Conservation (phyloP, 2,329 filamentous ascomycete genomes). For the Leptoxyphium fumago region DNA sequence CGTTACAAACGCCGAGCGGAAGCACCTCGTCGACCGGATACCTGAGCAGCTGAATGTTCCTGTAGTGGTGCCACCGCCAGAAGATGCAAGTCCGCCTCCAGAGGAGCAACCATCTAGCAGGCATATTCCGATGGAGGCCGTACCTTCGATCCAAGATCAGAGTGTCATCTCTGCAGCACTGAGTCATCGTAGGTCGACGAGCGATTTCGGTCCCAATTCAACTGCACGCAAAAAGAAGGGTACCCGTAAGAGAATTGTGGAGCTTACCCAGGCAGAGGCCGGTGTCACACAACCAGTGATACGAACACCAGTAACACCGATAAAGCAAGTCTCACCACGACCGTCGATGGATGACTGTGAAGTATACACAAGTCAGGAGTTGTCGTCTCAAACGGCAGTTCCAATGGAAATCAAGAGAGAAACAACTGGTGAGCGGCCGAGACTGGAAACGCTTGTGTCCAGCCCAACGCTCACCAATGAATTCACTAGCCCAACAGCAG, state of each 20-base stretch:
- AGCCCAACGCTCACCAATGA: slow-evolving; percentile 1
- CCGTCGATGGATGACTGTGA: slow-evolving; percentile 7
- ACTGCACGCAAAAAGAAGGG: slow-evolving; percentile 41
- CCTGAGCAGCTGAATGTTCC: slow-evolving; percentile 63
- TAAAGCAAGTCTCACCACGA: slow-evolving; percentile 12
- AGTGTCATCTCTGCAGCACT: slow-evolving; percentile 1
- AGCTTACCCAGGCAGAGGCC: slow-evolving; percentile 36
- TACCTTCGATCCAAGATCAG: slow-evolving; percentile 7
- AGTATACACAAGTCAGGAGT: slow-evolving; percentile 1
- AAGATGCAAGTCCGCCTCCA: slow-evolving; percentile 31
- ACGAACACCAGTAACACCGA: slow-evolving; percentile 2
- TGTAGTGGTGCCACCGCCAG: slow-evolving; percentile 54
- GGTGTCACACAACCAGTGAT: slow-evolving; percentile 11
- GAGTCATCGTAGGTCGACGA: slow-evolving; percentile 14
- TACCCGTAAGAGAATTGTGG: slow-evolving; percentile 43
- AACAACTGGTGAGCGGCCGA: slow-evolving; percentile 2
- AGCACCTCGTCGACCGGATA: slow-evolving; percentile 67
- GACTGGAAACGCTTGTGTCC: slow-evolving; percentile 3
- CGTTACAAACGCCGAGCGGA: slow-evolving; percentile 73
- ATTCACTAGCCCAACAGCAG: background rate
- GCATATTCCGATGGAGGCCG: background rate
- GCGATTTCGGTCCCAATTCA: slow-evolving; percentile 14
- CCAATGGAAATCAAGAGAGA: slow-evolving; percentile 1
- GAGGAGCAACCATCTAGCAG: background rate
- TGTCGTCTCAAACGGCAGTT: background rate